Base-by-base conservation (phyloP, 2,329 filamentous ascomycete species). In the Parascedosporium putredinis region DNA sequence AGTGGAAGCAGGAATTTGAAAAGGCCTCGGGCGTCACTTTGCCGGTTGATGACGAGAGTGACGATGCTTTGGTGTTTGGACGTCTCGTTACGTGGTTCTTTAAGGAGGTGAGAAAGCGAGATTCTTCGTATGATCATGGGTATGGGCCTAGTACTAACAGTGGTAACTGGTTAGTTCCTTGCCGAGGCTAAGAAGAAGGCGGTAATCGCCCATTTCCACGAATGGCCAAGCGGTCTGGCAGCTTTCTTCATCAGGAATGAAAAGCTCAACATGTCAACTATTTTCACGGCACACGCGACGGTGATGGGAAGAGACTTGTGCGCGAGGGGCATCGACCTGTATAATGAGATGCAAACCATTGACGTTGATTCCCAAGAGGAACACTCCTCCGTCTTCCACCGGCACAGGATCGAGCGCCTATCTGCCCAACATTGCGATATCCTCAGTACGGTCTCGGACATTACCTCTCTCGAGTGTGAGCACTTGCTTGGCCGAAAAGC, bases 371-470 rank as follows among this genome's bases (percentile, higher is more conserved):
- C 88, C 5, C 93, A 98, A 69, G 93, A 93, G 16, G 93, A 93
- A 54, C 97, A 96, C 75, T 87, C 93, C 60, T 93, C 93, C 52
- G 97, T 98, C 65, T 98, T 97, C 72, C 93, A 98, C 71, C 77
- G 93, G 53, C 97, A 97, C 73, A 97, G 93, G 71, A 95, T 98
- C 61, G 93, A 98, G 71, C 84, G 93, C 55, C 91, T 88, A 44
- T 88, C 91, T 20, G 84, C 93, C 18, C 93, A 98, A 65, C 79
- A 88, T 5, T 86, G 86, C 57, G 93, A 98, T 68, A 93, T 98
- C 60, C 97, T 98, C 71, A 98, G 93, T 20, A 98, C 93, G 1
- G 93, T 98, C 53, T 97, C 91, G 16, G 93, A 97, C 67, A 97
- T 98, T 62, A 98, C 93, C 4, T 93, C 93, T 8, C 97, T 95